These are phyloP conservation scores for Sporothrix pallida DNA, from an alignment of 2,329 filamentous ascomycete genomes.

Conservation along the genomic window DNA sequence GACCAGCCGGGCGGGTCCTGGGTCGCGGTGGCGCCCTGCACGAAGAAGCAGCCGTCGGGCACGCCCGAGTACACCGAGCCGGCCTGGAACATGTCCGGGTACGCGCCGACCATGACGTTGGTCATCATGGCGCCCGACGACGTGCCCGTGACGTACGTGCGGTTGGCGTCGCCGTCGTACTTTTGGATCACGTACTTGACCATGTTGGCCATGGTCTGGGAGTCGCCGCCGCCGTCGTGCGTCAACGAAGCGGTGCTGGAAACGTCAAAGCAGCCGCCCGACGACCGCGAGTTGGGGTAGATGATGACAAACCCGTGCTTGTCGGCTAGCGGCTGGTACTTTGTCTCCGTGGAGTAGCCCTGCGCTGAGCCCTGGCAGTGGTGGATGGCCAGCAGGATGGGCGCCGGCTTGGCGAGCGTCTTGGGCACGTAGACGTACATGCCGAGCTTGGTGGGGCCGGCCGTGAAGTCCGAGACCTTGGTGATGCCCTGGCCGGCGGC, in stretches of 20 bases:
- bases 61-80: slow-evolving; percentile 59
- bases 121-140: slow-evolving; percentile 63
- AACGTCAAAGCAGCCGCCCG: slow-evolving; percentile 64
- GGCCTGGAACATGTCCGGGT: slow-evolving; percentile 61
- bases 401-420: slow-evolving; percentile 44
- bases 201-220: slow-evolving; percentile 60
- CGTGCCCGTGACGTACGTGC: slow-evolving; percentile 56
- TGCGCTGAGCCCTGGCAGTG: slow-evolving; percentile 62
- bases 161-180: slow-evolving; percentile 39
- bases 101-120: slow-evolving; percentile 58
- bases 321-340: slow-evolving; percentile 61
- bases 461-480: slow-evolving; percentile 45
- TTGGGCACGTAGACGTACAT: slow-evolving; percentile 47
- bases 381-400: slow-evolving; percentile 58
- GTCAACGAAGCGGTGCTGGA: slow-evolving; percentile 56
- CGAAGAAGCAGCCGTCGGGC: slow-evolving; percentile 60
- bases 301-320: slow-evolving; percentile 61
- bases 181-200: slow-evolving; percentile 50
- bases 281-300: slow-evolving; percentile 52
- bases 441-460: slow-evolving; percentile 44
- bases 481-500: slow-evolving; percentile 42
- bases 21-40: slow-evolving; percentile 49
- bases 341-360: slow-evolving; percentile 57
- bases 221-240: slow-evolving; percentile 58
- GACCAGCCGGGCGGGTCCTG: slow-evolving; percentile 55